Base-by-base conservation (phyloP, 116 monocot genomes). In the Iris pallida region DNA sequence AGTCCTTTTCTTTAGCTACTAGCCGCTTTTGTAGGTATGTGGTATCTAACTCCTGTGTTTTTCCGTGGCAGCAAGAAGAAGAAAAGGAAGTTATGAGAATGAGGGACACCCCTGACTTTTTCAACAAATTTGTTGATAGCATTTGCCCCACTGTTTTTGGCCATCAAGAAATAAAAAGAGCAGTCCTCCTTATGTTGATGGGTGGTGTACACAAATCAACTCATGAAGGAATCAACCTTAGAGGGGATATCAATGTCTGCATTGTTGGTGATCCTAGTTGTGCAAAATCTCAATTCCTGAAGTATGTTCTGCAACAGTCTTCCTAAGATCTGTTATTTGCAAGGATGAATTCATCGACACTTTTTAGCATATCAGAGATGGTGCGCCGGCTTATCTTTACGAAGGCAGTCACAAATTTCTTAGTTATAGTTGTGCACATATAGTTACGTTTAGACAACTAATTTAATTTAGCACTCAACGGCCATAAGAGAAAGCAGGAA, bases 181-280 rank as follows among this genome's bases (percentile, higher is more conserved):
- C 97, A 20, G 71, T 92, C 52, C 73, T 92, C 60, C 83, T 97
- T 55, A 92, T 97, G 97, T 71, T 97, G 57, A 70, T 97, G 69
- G 92, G 97, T 61, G 97, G 97, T 53, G 92, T 97, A 15, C 97
- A 97, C 69, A 97, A 97, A 64, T 60, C 78, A 54, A 97, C 97
- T 7, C 92, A 97, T 73, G 97, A 92, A 76, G 97, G 97, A 65
- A 97, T 97, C 57, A 97, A 97, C 68, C 87, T 97, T 45, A 83
- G 97, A 73, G 97, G 97, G 46, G 97, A 97, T 72, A 88, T 97
- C 69, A 97, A 97, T 78, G 83, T 97, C 16, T 97, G 97, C 64
- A 90, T 97, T 58, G 97, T 97, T 76, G 97, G 97, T 65, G 92
- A 97, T 83, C 97, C 92, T 13, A 97, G 97, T 53, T 97, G 97